phyloP scores from a whole-genome alignment of 2,329 filamentous ascomycete genomes.

The Epichloe sylvatica region DNA sequence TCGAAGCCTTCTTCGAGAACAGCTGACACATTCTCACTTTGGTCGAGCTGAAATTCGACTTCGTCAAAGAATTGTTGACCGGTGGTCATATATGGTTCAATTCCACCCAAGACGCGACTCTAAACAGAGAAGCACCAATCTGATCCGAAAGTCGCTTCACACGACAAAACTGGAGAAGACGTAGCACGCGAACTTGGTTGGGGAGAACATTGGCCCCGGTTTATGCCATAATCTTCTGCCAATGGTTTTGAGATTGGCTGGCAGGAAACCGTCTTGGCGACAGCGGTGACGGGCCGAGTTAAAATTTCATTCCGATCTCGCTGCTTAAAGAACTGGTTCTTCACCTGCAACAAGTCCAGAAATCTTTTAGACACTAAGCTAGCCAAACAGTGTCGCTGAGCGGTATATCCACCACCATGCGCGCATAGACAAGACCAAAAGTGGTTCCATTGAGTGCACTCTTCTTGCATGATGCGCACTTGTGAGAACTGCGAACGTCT shows the following conservation, averaged over 20 bases:
- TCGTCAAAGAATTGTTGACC: not conserved
- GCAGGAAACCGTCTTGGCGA: not conserved
- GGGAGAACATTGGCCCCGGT: no score
- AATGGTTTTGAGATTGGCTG: not conserved
- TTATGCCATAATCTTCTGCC: not conserved
- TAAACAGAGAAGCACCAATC: not conserved
- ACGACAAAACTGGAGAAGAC: not conserved
- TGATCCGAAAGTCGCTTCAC: not conserved
- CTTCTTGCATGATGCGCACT: not conserved
- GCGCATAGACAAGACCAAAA: not conserved
- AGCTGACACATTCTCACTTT: not conserved
- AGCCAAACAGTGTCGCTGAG: not conserved
- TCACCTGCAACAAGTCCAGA: not conserved
- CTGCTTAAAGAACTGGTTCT: not conserved
- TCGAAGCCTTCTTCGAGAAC: not conserved
- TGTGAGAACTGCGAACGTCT: not conserved
- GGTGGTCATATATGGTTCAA: not conserved
- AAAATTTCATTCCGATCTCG: not conserved
- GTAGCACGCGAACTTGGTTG: not conserved
- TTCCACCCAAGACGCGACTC: not conserved
- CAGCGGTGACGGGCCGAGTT: not conserved
- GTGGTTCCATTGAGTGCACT: not conserved
- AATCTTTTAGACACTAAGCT: not conserved
- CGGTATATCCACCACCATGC: not conserved
- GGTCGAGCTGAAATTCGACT: not conserved